Evolutionary conservation across 257 asterid species (phyloP).

Genomic region (Forsythia viridissima): DNA sequence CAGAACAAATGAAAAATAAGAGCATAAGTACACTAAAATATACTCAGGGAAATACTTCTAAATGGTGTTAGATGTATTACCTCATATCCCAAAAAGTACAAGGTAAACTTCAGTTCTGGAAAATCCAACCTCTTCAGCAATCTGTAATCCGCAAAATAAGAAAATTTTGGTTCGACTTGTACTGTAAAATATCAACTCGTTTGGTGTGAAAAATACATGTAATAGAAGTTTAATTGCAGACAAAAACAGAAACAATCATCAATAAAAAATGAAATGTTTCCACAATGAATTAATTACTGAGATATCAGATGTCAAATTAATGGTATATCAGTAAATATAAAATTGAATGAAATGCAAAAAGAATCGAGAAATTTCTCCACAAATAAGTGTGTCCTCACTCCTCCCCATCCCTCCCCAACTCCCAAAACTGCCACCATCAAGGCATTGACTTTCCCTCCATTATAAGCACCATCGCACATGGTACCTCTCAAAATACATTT

Average conservation of each 20-base stretch:
- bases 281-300: background rate
- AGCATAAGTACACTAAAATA: conserved; percentile 11
- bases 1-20: background rate
- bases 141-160: conserved; percentile 37
- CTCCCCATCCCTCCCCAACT: background rate
- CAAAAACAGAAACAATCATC: background rate
- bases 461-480: background rate
- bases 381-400: background rate
- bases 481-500: background rate
- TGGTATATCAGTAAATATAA: background rate
- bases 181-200: conserved; percentile 6
- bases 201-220: background rate
- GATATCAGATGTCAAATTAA: background rate
- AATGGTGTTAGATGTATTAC: conserved; percentile 32
- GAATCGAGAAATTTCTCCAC: background rate
- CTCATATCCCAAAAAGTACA: conserved; percentile 89
- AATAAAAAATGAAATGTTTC: background rate
- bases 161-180: background rate
- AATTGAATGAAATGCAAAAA: background rate
- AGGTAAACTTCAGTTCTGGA: conserved; percentile 71
- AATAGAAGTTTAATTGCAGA: background rate
- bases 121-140: conserved; percentile 93
- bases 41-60: background rate
- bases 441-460: background rate
- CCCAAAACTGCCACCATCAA: background rate